Evolutionary conservation across 1,284 basidiomycete species (phyloP), one percentile per base, ranked within the genome.

Genomic region (Tremellales sp.): DNA sequence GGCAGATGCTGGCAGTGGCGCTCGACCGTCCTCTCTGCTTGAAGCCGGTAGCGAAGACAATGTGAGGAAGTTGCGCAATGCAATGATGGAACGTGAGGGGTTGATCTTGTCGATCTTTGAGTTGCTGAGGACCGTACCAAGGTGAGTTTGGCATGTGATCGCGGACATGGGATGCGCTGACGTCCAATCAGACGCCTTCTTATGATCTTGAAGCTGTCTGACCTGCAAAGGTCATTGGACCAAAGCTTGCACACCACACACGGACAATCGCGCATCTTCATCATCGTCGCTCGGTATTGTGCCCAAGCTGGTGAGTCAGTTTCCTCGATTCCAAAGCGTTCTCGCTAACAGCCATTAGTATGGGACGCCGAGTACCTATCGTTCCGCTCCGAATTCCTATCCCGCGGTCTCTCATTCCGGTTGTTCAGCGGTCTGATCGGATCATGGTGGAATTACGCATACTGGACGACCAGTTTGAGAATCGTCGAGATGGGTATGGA

Each of bases 201-300:
- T 15, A 75, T 75, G 70, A 70, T 72, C 22, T 48, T 72, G 31
- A 73, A 71, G 40, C 53, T 72, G 21, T 68, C 68, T n/a, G 89
- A 92, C 68, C 71, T 92, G 58, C 87, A 87, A 33, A 78, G 87
- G 81, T 70, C 62, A 0, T 69, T 81, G 10, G 80, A 81, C 54
- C 64, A 69, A n/a, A 74, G 76, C 43, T 61, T 81, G 36, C 72
- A 77, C 22, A 81, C 80, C 0, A 81, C 80, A 0, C 80, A 81
- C 57, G 76, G 77, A 5, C 67, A 87, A 80, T 78, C 84, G 53
- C 85, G 92, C 11, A 83, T 96, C 63, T 98, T 97, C 72, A 72
- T 97, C 35, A 87, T 97, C 53, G 86, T 88, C 5, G 92, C 92
- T 0, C 86, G 89, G 61, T 96, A 89, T 72, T 97, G 94, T 70